Base-by-base conservation (phyloP, 305 asterid genomes). In the Plantago lanceolata region DNA sequence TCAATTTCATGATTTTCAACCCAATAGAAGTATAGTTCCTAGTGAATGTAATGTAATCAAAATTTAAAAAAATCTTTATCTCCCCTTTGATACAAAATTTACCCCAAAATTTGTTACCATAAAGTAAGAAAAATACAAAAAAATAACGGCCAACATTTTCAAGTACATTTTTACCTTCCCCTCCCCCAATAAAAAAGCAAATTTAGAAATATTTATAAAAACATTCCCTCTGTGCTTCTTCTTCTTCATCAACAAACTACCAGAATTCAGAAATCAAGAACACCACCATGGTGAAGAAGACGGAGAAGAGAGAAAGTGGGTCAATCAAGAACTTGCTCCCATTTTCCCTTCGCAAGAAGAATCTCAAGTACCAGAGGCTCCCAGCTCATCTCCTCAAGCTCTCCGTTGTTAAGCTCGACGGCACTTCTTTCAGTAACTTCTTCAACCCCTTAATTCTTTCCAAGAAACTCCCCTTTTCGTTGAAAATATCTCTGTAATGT, bases 321-420 rank as follows among this genome's bases (percentile, higher is more conserved):
- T 29, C 53, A 20, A 40, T 43, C 53, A 60, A 21, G 28, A 57
- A n/a, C 15, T 19, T 58, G 1, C 44, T 58, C 50, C 79, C 80
- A 57, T 70, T 81, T 48, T 75, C 81, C 17, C 65, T 73, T 9
- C 29, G 59, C 65, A 72, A 52, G 6, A 68, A 66, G 70, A 72
- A 63, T 37, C 60, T 53, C 14, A 47, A 68, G 19, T 86, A 86
- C 70, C 70, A 74, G 15, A 82, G 61, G 84, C 86, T 84, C 57
- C 88, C 94, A 6, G 52, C 66, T 31, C 81, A 73, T 70, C 76
- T 66, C 24, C 79, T 84, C 73, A 76, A 61, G 13, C 81, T 86
- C 66, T 69, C 81, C 48, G 82, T 86, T 57, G 85, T 76, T 69
- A 84, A 84, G 78, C 69, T 86, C 73, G 95, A 86, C 44, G 88